Evolutionary conservation across 352 stramenopile genomes (phyloP).

Genomic region (Globisporangium emineosum): DNA sequence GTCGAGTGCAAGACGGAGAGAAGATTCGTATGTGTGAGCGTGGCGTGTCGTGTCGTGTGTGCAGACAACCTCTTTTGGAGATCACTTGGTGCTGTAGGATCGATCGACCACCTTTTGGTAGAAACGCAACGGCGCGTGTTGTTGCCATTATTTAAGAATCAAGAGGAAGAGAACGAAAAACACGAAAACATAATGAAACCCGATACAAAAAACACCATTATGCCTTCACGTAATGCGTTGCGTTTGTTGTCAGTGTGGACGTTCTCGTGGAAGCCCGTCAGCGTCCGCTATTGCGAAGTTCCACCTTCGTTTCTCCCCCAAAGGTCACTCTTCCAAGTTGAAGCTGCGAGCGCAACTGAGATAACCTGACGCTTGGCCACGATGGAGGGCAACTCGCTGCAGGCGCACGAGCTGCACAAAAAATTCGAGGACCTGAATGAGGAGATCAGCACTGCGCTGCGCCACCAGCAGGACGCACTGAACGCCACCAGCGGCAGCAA

Average conservation of each 20-base stretch:
- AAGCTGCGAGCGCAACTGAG: not conserved
- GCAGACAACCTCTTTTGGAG: slow-evolving; percentile 1
- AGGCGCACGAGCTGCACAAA: slow-evolving; percentile 64
- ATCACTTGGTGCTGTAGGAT: not conserved
- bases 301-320: not conserved
- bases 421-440: slow-evolving; percentile 78
- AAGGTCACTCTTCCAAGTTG: slow-evolving; percentile 9
- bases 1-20: slow-evolving; percentile 5
- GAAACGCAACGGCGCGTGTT: not conserved
- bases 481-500: slow-evolving; percentile 17
- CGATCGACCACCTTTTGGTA: not conserved
- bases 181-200: not conserved
- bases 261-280: no score
- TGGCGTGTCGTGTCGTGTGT: slow-evolving; percentile 5
- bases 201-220: not conserved
- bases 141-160: slow-evolving; percentile 12
- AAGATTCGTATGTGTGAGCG: slow-evolving; percentile 1
- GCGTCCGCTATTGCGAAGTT: no score
- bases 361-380: not conserved
- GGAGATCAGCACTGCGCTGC: slow-evolving; percentile 51
- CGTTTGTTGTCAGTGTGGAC: no score
- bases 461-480: slow-evolving; percentile 43
- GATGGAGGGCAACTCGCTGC: slow-evolving; percentile 45
- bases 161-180: slow-evolving; percentile 1
- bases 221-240: no score